Base-by-base conservation (phyloP, 2,329 filamentous ascomycete genomes). In the Fusarium nelsonii region DNA sequence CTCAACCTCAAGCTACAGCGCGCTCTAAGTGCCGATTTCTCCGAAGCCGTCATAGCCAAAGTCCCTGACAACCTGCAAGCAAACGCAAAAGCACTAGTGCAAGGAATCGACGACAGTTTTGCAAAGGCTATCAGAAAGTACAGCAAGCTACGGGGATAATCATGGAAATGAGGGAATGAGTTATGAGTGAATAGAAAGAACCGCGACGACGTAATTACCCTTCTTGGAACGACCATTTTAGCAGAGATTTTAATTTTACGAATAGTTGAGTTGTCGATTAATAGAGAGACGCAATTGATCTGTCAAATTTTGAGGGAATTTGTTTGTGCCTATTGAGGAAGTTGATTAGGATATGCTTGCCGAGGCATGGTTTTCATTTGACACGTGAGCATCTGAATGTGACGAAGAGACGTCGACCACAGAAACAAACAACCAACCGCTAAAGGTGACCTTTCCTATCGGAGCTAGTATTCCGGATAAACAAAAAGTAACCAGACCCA, bases 1-100 rank as follows among this genome's bases (percentile, higher is more conserved):
- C 43, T 82, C 16, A 81, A 80, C 60, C 69, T 87, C 28, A 70
- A 80, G 57, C 61, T 78, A 8, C 76, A 85, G 74, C 78, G 80
- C 70, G 64, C 71, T 2, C 81, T 83, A 0, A 81, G 81, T 0
- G 72, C 73, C 26, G 75, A 80, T 11, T 78, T 84, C 40, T 78
- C 78, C 39, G 63, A 60, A 4, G 79, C 78, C 0, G 73, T 84
- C 11, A 63, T 82, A 9, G 73, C 63, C 4, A 84, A 84, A 73
- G 75, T 84, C 6, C 82, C 82, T 0, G 60, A 48, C 7, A 68
- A 72, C 0, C 65, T 81, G 26, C 74, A 75, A 64, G 64, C 23
- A 0, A 63, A 78, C 5, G 83, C 82, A 1, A 41, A 76, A 69
- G 54, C 48, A 0, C 48, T 86, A 44, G 73, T 80, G 4, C 74